These are phyloP conservation scores for Penicillium malachiteum DNA, from an alignment of 495 filamentous ascomycete genomes.

Conservation along the genomic window DNA sequence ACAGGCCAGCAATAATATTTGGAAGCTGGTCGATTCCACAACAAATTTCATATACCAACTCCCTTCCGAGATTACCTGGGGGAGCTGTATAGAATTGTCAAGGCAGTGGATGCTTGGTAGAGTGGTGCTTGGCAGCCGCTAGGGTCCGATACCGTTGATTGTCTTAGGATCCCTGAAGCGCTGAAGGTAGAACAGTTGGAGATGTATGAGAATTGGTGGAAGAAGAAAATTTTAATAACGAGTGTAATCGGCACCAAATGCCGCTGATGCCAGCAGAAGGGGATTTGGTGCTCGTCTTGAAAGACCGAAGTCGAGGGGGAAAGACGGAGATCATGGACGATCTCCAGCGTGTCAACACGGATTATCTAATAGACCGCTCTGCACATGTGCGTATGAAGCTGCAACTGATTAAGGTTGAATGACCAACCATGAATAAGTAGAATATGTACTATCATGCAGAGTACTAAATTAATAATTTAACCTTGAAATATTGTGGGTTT, in stretches of 20 bases:
- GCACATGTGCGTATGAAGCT: background rate
- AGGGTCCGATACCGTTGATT: background rate
- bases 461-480: no score
- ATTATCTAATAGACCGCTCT: conserved; percentile 11
- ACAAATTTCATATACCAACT: background rate
- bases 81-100: background rate
- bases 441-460: no score
- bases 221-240: conserved; percentile 38
- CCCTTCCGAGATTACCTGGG: background rate
- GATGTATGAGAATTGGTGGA: background rate
- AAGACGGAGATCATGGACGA: background rate
- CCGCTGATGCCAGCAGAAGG: conserved; percentile 26
- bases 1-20: conserved; percentile 10
- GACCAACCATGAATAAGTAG: background rate
- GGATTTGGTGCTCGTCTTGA: conserved; percentile 7
- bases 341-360: conserved; percentile 19
- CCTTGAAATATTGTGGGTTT: no score
- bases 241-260: conserved; percentile 61
- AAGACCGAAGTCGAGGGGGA: background rate
- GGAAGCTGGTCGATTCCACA: no score
- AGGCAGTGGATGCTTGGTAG: conserved; percentile 1
- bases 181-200: background rate
- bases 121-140: background rate
- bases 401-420: background rate
- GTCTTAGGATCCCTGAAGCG: background rate